phyloP scores from a whole-genome alignment of 176 grass and related monocot species.

The Musa schizocarpa region DNA sequence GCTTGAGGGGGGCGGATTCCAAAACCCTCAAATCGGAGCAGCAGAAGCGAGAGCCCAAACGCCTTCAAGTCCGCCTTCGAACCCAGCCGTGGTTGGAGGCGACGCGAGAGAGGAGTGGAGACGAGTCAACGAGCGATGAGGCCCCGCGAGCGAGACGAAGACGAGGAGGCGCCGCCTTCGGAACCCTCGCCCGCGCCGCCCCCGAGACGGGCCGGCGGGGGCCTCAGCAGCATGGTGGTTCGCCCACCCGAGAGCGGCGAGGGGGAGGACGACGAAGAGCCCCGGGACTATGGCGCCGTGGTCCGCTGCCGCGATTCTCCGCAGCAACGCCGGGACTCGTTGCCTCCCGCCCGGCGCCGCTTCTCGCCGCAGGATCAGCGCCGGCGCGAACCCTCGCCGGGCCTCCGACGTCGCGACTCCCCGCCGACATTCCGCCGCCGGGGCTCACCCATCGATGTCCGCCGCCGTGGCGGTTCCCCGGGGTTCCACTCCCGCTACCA shows the following conservation, averaged over 20 bases:
- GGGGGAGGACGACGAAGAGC: neutral
- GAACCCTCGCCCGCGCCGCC: conserved; percentile 9
- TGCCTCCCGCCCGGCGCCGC: conserved; percentile 8
- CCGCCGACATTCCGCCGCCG: conserved; percentile 6
- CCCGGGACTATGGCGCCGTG: neutral
- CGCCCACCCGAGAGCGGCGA: too few species aligned
- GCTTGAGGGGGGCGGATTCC: too few species aligned
- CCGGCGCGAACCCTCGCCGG: neutral
- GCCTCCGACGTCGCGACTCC: conserved; percentile 13
- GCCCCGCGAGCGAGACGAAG: conserved; percentile 5
- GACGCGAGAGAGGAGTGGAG: neutral
- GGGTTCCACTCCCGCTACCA: conserved; percentile 36
- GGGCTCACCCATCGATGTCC: neutral
- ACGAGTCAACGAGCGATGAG: conserved; percentile 6
- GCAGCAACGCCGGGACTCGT: conserved; percentile 1
- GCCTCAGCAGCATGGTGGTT: conserved; percentile 11
- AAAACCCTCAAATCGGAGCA: too few species aligned
- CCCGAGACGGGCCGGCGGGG: neutral
- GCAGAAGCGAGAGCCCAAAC: neutral
- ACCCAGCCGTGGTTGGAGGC: neutral
- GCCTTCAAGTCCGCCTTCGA: neutral
- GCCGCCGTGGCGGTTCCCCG: conserved; percentile 35
- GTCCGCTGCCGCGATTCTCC: conserved; percentile 25
- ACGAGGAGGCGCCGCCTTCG: neutral
- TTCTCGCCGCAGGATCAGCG: conserved; percentile 15